These are phyloP conservation scores for Adansonia grandidieri DNA, from an alignment of 441 rosid genomes.

Conservation along the genomic window DNA sequence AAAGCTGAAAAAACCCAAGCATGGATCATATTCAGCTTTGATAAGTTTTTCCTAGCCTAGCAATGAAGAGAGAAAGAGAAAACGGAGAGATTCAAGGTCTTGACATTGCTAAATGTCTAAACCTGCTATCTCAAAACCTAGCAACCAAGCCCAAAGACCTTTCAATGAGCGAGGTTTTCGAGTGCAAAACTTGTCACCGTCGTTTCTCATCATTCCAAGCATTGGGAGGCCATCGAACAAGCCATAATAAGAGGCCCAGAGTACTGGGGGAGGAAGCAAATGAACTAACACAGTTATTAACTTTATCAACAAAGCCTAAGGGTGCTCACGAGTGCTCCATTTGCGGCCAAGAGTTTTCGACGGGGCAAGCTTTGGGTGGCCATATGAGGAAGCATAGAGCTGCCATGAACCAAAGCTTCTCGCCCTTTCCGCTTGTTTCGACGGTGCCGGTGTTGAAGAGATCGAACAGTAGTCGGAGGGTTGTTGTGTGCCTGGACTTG, in stretches of 20 bases:
- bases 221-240: slow-evolving; percentile 65
- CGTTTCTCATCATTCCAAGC: slow-evolving; percentile 67
- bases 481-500: slow-evolving; percentile 49
- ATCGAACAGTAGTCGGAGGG: slow-evolving; percentile 47
- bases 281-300: slow-evolving; percentile 1
- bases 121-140: slow-evolving; percentile 38
- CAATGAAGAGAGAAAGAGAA: slow-evolving; percentile 47
- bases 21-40: no score
- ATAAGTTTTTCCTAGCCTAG: neutral
- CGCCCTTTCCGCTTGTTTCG: neutral
- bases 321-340: slow-evolving; percentile 43
- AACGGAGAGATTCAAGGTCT: slow-evolving; percentile 31
- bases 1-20: neutral
- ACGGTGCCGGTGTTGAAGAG: slow-evolving; percentile 43
- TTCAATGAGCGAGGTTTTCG: slow-evolving; percentile 28
- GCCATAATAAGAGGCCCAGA: slow-evolving; percentile 54
- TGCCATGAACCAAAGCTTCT: slow-evolving; percentile 19
- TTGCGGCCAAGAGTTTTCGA: slow-evolving; percentile 46
- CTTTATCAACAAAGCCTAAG: slow-evolving; percentile 28
- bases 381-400: slow-evolving; percentile 54
- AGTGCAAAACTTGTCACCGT: slow-evolving; percentile 67
- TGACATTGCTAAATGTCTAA: slow-evolving; percentile 46
- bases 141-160: neutral
- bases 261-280: slow-evolving; percentile 3
- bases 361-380: slow-evolving; percentile 56